Conservation (phyloP, 345 rosid species). For the Carallia pectinifolia region DNA sequence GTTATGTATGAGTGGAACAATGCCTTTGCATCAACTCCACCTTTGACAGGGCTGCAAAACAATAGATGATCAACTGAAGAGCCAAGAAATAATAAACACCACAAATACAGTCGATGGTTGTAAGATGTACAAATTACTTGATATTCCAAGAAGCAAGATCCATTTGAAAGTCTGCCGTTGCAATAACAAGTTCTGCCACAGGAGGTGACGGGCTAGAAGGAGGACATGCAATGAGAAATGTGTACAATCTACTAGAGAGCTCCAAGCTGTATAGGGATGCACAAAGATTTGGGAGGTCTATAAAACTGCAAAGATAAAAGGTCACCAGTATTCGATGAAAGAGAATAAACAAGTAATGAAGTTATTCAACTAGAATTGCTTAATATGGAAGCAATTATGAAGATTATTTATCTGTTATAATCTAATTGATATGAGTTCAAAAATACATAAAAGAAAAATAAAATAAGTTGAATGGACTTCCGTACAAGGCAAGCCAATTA, state of each 20-base stretch:
- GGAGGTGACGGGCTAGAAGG: slow-evolving; percentile 20
- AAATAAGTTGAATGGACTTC: neutral
- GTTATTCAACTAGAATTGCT: neutral
- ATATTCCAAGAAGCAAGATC: slow-evolving; percentile 32
- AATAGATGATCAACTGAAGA: neutral
- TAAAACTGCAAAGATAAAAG: slow-evolving; percentile 16
- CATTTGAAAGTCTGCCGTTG: slow-evolving; percentile 29
- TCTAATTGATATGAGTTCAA: neutral
- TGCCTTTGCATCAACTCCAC: slow-evolving; percentile 26
- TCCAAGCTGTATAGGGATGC: slow-evolving; percentile 25
- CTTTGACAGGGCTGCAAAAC: slow-evolving; percentile 18
- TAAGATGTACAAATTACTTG: slow-evolving; percentile 9
- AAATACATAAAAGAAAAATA: neutral
- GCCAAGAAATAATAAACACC: neutral
- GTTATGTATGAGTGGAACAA: slow-evolving; percentile 20
- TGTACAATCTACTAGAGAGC: slow-evolving; percentile 16
- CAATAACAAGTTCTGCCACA: slow-evolving; percentile 26
- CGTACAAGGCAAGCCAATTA: neutral
- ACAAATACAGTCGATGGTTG: neutral
- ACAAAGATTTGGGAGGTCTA: slow-evolving; percentile 29
- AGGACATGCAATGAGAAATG: slow-evolving; percentile 23
- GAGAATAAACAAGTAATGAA: neutral
- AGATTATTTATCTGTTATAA: neutral
- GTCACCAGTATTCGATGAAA: neutral
- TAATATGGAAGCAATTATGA: no score